Evolutionary conservation across 2,329 filamentous ascomycete species (phyloP).

Genomic region (Monosporascus sp.): DNA sequence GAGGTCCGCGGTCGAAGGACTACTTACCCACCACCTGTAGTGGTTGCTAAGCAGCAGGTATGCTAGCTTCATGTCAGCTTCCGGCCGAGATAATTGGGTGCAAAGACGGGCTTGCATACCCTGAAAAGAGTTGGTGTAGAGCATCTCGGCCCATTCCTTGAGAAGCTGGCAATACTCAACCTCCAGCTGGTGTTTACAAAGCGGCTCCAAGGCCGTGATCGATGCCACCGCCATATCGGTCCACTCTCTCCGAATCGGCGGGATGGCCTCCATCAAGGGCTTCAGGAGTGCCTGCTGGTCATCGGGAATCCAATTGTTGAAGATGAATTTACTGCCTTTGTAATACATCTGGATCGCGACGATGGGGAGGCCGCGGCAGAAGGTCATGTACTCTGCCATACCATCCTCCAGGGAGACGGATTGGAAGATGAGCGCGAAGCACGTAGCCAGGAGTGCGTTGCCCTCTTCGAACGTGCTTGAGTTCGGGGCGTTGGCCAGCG

Average conservation of each 20-base stretch:
- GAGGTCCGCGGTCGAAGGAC: not conserved
- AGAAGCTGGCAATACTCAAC: slow-evolving; percentile 40
- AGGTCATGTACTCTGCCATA: slow-evolving; percentile 55
- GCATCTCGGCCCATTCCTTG: slow-evolving; percentile 42
- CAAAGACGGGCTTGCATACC: slow-evolving; percentile 31
- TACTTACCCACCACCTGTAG: slow-evolving; percentile 21
- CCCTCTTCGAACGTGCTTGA: slow-evolving; percentile 43
- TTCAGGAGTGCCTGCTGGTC: slow-evolving; percentile 36
- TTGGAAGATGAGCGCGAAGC: slow-evolving; percentile 55
- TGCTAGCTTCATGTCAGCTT: slow-evolving; percentile 26
- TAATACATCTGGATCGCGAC: slow-evolving; percentile 49
- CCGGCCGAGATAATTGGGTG: not conserved
- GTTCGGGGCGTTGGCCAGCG: slow-evolving; percentile 38
- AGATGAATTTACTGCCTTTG: slow-evolving; percentile 44
- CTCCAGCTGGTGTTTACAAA: slow-evolving; percentile 40
- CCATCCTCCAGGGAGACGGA: slow-evolving; percentile 53
- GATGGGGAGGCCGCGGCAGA: slow-evolving; percentile 51
- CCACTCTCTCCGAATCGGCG: slow-evolving; percentile 40
- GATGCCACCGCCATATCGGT: slow-evolving; percentile 40
- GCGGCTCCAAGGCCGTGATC: slow-evolving; percentile 35
- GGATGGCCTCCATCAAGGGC: slow-evolving; percentile 39
- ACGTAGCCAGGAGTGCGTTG: slow-evolving; percentile 54
- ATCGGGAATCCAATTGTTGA: slow-evolving; percentile 39
- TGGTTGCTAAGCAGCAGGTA: slow-evolving; percentile 45
- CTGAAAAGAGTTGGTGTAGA: slow-evolving; percentile 46